These are phyloP conservation scores for Letharia lupina DNA, from an alignment of 495 filamentous ascomycete genomes.

Conservation along the genomic window DNA sequence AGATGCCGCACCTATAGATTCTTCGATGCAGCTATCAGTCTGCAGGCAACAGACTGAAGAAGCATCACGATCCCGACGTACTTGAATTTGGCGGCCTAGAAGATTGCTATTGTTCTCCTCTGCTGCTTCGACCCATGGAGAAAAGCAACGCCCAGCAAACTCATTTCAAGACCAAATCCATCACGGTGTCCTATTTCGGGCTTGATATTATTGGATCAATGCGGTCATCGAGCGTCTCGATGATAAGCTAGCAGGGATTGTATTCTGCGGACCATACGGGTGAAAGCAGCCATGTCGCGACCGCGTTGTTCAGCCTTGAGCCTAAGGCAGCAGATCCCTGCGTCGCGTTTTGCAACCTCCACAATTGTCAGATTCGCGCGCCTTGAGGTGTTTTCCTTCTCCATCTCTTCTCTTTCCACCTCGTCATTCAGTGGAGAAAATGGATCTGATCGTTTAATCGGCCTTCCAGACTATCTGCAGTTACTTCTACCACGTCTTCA, in stretches of 20 bases:
- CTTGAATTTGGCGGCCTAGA: neutral
- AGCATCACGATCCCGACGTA: neutral
- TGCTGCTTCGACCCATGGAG: neutral
- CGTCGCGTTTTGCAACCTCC: neutral
- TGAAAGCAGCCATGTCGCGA: conserved; percentile 6
- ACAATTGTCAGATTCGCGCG: conserved; percentile 3
- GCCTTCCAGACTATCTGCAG: neutral
- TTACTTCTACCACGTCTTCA: neutral
- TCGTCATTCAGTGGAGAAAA: neutral
- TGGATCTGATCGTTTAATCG: neutral
- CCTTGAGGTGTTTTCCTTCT: neutral
- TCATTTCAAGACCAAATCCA: neutral
- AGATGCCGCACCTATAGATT: neutral
- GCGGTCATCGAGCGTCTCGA: neutral
- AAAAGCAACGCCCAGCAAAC: neutral
- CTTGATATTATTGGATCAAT: neutral
- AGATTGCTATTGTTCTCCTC: neutral
- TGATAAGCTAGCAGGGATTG: neutral
- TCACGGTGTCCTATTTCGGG: neutral
- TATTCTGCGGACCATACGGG: neutral
- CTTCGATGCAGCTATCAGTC: neutral
- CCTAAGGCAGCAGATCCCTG: neutral
- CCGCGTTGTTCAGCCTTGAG: neutral
- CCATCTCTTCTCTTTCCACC: neutral
- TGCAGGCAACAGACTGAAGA: neutral